phyloP scores from a whole-genome alignment of 2,329 filamentous ascomycete genomes.

The Fusarium newnesense region DNA sequence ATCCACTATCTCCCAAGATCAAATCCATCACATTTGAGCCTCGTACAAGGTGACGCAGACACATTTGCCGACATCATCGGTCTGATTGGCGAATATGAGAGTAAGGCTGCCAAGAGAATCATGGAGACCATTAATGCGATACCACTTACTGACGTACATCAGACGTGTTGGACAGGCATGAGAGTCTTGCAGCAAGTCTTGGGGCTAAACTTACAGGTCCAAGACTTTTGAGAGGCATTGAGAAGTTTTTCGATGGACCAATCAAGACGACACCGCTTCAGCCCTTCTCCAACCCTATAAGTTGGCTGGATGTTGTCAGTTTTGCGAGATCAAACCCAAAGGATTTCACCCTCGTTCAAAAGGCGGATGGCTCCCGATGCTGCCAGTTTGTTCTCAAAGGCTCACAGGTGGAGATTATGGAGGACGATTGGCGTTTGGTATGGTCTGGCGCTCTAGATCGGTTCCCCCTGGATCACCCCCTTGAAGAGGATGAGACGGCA shows the following conservation, averaged over 20 bases:
- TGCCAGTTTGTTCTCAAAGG: constrained; percentile 88
- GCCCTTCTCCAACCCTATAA: constrained; percentile 70
- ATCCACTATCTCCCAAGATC: constrained; percentile 66
- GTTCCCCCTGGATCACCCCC: constrained; percentile 79
- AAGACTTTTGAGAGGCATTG: constrained; percentile 85
- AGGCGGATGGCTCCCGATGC: constrained; percentile 73
- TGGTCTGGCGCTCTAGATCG: constrained; percentile 84
- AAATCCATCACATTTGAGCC: constrained; percentile 56
- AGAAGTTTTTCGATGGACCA: constrained; percentile 84
- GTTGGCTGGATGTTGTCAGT: constrained; percentile 87
- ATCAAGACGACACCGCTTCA: constrained; percentile 67
- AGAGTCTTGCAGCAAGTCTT: constrained; percentile 86
- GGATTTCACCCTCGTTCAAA: constrained; percentile 78
- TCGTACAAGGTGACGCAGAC: constrained; percentile 68
- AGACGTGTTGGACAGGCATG: constrained; percentile 84
- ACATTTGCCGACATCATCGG: constrained; percentile 78
- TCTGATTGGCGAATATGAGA: constrained; percentile 82
- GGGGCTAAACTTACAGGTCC: constrained; percentile 85
- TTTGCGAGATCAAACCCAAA: constrained; percentile 83
- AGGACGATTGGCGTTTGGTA: constrained; percentile 89
- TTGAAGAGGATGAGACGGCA: constrained; percentile 86
- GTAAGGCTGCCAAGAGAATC: constrained; percentile 47
- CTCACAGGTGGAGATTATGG: constrained; percentile 82
- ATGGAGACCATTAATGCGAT: constrained; percentile 1
- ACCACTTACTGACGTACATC: constrained; percentile 23